Conservation (phyloP, 179 eudicot species). For the Carnegiea gigantea region DNA sequence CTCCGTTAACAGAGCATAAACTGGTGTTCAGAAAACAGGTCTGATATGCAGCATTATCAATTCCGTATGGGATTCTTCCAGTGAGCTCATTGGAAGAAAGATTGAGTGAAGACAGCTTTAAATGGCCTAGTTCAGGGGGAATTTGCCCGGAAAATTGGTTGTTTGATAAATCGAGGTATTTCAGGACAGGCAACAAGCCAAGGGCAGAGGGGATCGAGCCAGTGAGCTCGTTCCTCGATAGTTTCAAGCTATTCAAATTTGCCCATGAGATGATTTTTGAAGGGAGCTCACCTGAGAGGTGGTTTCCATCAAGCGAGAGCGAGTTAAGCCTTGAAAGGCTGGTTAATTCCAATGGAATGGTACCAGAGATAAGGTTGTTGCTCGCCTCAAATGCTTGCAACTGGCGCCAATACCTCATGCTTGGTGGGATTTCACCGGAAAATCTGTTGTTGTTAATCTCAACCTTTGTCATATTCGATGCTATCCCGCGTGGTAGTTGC, state of each 20-base stretch:
- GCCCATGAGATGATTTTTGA: conserved; percentile 55
- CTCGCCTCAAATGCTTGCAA: conserved; percentile 56
- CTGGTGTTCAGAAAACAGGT: conserved; percentile 56
- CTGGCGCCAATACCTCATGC: conserved; percentile 44
- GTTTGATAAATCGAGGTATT: conserved; percentile 53
- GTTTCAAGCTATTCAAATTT: conserved; percentile 44
- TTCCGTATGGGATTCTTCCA: conserved; percentile 58
- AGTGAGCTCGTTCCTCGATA: conserved; percentile 55
- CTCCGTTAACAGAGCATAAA: conserved; percentile 49
- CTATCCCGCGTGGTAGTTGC: conserved; percentile 44
- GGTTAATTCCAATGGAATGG: conserved; percentile 57
- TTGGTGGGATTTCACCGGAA: conserved; percentile 59
- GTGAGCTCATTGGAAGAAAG: conserved; percentile 63
- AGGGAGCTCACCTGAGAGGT: conserved; percentile 65
- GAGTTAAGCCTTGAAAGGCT: conserved; percentile 39
- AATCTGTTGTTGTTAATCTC: conserved; percentile 63
- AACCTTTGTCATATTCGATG: conserved; percentile 46
- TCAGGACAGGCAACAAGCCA: conserved; percentile 55
- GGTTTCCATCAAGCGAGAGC: conserved; percentile 64
- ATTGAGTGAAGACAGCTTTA: conserved; percentile 48
- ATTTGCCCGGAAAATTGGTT: conserved; percentile 66
- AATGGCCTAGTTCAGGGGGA: conserved; percentile 51
- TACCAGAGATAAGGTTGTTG: conserved; percentile 57
- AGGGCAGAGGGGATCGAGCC: conserved; percentile 60
- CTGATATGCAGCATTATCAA: conserved; percentile 56